Evolutionary conservation across 1,139 yeast species (phyloP), one percentile per base, ranked within the genome.

Genomic region (Blastobotrys petasosporus): DNA sequence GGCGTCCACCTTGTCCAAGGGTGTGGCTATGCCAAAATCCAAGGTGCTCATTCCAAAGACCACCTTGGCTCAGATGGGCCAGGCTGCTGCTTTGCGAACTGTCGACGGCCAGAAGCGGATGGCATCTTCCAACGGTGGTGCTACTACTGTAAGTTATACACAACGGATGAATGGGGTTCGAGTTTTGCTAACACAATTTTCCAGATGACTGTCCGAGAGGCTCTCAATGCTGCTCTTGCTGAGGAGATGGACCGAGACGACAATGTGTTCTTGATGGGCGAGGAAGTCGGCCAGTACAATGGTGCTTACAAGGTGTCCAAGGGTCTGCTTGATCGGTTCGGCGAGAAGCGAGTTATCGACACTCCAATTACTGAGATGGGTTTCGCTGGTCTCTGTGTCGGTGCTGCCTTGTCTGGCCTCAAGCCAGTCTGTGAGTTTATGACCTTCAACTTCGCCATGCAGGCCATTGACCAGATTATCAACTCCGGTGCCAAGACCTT

Each of bases 331-430:
- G 98, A 94, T 70, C 80, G 96, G 68, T 92, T 92, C 62, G 98
- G 99, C 57, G 97, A 92, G 67, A 83, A 88, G 71, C 84, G 98
- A 73, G 83, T 92, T 54, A 80, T 92, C 54, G 99, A 92, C 71
- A 92, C 98, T 54, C 99, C 99, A 55, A 92, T 92, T 68, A 92
- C 99, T 48, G 99, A 92, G 71, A 90, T 92, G 92, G 99, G 99
- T 48, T 92, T 92, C 77, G 83, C 98, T 47, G 99, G 99, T 64
- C 73, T 92, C 59, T 86, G 97, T 59, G 95, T 88, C 39, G 99
- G 99, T 71, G 92, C 97, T 46, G 94, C 98, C 11, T 80, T 92
- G 66, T 92, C 95, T 48, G 98, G 98, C 47, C 81, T 92, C 65
- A 87, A 87, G 73, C 99, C 99, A 60, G 80, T 92, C 60, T 87